A percentile compares a stretch with the other conserved stretches of the same genome.
Conservation (phyloP, 306 rosid species). For the Pyrus bretschneideri region DNA sequence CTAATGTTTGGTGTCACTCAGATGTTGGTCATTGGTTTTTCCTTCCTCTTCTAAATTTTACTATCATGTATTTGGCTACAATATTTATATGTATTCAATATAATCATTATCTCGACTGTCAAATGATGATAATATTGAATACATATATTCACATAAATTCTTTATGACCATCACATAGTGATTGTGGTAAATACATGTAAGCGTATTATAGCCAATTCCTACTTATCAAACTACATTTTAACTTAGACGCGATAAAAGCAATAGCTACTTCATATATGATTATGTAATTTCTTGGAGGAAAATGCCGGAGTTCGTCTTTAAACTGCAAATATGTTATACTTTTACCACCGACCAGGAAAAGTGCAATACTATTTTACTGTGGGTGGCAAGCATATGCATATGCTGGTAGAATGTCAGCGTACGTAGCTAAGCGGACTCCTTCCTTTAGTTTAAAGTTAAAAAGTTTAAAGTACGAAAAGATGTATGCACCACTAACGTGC, state of each 20-base stretch:
- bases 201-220: too few relatives aligned
- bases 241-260: background rate
- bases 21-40: background rate
- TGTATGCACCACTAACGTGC: background rate
- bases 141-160: too few relatives aligned
- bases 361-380: background rate
- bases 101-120: too few relatives aligned
- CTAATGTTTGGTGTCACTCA: background rate
- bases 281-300: background rate
- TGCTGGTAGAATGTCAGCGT: background rate
- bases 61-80: too few relatives aligned
- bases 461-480: background rate
- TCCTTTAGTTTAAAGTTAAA: background rate
- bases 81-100: too few relatives aligned
- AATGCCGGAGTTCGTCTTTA: background rate
- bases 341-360: conserved; percentile 1
- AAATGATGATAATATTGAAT: too few relatives aligned
- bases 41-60: background rate
- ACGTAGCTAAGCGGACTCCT: background rate
- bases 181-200: too few relatives aligned
- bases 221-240: too few relatives aligned
- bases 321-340: background rate
- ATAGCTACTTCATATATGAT: background rate
- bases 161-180: too few relatives aligned
- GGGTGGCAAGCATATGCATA: background rate